Conservation (phyloP, 805 yeast species). For the Dipodascopsis uninucleata region DNA sequence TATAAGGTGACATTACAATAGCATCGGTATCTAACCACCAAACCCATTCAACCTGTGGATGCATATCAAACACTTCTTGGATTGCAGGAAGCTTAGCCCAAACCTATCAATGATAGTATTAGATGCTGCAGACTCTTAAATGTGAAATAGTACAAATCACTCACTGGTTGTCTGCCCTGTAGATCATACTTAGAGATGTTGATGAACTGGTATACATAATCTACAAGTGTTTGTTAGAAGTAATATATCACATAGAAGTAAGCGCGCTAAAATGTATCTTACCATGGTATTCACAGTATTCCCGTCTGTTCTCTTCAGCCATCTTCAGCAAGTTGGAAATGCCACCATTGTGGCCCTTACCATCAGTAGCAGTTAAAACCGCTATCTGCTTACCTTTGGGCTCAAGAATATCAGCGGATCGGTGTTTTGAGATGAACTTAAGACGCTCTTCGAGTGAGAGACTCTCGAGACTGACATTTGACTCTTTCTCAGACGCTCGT, state of each 20-base stretch:
- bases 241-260: neutral
- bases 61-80: constrained; percentile 29
- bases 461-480: no score
- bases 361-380: constrained; percentile 31
- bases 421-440: neutral
- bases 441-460: no score
- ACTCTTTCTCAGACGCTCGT: no score
- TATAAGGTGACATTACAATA: constrained; percentile 33
- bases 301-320: constrained; percentile 31
- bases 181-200: constrained; percentile 27
- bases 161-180: constrained; percentile 6
- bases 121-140: neutral
- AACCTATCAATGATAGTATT: constrained; percentile 22
- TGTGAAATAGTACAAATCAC: neutral
- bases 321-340: constrained; percentile 18
- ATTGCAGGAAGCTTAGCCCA: constrained; percentile 37
- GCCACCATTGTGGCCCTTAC: constrained; percentile 27
- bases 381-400: constrained; percentile 26
- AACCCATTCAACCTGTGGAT: constrained; percentile 38
- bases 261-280: neutral
- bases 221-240: neutral
- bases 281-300: constrained; percentile 34
- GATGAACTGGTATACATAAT: constrained; percentile 30
- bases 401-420: constrained; percentile 9
- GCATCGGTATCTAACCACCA: constrained; percentile 39